phyloP scores from a whole-genome alignment of 2,329 filamentous ascomycete genomes.

The Alternaria gaisen region DNA sequence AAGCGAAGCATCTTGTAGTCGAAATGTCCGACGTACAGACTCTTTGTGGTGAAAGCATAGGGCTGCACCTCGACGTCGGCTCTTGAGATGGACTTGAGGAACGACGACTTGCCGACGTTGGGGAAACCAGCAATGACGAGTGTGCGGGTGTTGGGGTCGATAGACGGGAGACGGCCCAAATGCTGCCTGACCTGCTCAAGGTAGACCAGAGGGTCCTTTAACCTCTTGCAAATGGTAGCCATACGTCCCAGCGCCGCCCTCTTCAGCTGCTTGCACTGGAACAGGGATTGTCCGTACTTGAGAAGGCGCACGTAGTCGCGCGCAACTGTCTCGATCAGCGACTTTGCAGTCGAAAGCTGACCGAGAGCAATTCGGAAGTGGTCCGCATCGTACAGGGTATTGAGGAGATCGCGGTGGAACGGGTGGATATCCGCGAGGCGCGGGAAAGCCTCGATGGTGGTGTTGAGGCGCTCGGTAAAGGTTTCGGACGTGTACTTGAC shows the following conservation, averaged over 20 bases:
- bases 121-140: constrained; percentile 97
- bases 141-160: constrained; percentile 96
- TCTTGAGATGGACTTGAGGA: constrained; percentile 88
- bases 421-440: constrained; percentile 93
- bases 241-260: constrained; percentile 94
- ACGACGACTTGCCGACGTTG: constrained; percentile 91
- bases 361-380: constrained; percentile 92
- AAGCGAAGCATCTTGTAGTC: constrained; percentile 94
- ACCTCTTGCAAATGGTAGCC: constrained; percentile 93
- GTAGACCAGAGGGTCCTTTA: constrained; percentile 95
- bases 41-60: constrained; percentile 98
- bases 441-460: constrained; percentile 89
- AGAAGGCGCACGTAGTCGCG: constrained; percentile 95
- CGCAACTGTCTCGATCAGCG: constrained; percentile 93
- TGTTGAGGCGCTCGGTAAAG: constrained; percentile 89
- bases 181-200: constrained; percentile 97
- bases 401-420: constrained; percentile 89
- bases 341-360: constrained; percentile 94
- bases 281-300: constrained; percentile 90
- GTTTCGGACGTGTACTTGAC: constrained; percentile 95
- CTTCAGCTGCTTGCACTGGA: constrained; percentile 99
- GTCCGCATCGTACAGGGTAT: constrained; percentile 78
- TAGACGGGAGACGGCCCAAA: constrained; percentile 94
- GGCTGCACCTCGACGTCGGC: constrained; percentile 97
- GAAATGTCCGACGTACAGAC: constrained; percentile 95